Evolutionary conservation across 225 moss, liverwort and hornwort genomes (phyloP), one percentile per base, ranked within the genome.

Genomic region (Bryoerythrophyllum caledonicum): DNA sequence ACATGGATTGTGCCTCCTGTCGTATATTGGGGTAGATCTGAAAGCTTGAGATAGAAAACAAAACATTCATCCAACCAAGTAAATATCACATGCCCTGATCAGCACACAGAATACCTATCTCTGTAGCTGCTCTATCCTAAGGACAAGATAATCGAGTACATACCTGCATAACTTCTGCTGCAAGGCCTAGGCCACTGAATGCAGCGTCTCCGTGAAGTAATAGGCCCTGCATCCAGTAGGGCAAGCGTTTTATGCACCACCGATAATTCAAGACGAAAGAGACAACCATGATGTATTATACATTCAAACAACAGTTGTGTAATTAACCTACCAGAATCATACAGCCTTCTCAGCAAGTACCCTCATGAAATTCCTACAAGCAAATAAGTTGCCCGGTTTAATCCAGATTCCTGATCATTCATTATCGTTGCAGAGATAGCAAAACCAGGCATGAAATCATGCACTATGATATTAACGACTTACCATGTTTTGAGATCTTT

Each of bases 151-250:
- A 35, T 76, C 59, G 59, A 85, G 55, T 54, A 66, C 69, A 85
- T 26, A 88, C 88, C 83, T 88, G 88, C 88, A 88, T 88, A 67
- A 88, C 86, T 72, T 88, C 88, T 73, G 86, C 83, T 41, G 86
- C 88, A 60, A 88, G 79, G 25, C 88, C 88, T 58, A 88, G 74
- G 71, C 88, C 88, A 77, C 88, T 88, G 74, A 88, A 88, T 64
- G 88, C 88, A 74, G 88, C 88, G 27, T 88, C 88, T 66, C 88
- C 88, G 60, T 88, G 88, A 57, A 88, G 88, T 51, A 88, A 64
- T 49, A 88, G 83, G 17, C 88, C 88, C 88, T 88, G 86, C 74
- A 81, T 57, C 38, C 56, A 55, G 28, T 70, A 65, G 19, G 41
- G 9, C 65, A 58, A n/a, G 64, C 58, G 21, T 41, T 20, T 65